phyloP scores from a whole-genome alignment of 768 basidiomycete species.

The Peribolospora baueri region DNA sequence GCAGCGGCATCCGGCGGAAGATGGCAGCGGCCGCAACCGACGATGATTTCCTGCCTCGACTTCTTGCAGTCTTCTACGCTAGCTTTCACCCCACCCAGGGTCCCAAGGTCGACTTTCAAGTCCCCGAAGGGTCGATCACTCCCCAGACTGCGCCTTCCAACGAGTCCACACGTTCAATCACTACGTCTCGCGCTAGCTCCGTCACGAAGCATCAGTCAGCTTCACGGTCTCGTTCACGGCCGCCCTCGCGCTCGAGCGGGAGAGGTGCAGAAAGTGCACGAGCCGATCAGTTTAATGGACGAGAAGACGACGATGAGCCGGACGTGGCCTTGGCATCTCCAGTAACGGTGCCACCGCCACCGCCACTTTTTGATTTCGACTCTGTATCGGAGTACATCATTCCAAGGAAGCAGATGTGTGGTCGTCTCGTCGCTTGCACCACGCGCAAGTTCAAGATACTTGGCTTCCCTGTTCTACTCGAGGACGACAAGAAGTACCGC shows the following conservation, averaged over 20 bases:
- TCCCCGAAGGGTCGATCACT: conserved; percentile 71
- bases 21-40: no score
- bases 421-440: conserved; percentile 64
- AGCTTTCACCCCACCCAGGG: conserved; percentile 68
- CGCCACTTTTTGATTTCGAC: conserved; percentile 53
- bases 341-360: conserved; percentile 8
- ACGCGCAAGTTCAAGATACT: conserved; percentile 62
- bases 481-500: conserved; percentile 16
- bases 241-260: neutral
- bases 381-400: conserved; percentile 87
- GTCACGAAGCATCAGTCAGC: neutral
- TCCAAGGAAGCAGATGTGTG: conserved; percentile 60
- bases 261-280: no score
- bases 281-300: neutral
- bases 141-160: conserved; percentile 11
- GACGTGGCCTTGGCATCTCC: conserved; percentile 3
- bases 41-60: conserved; percentile 34
- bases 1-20: no score
- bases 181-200: neutral
- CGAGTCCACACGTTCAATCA: neutral
- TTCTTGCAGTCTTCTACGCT: conserved; percentile 64
- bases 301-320: neutral
- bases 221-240: neutral
- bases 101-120: conserved; percentile 74
- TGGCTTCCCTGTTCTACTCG: conserved; percentile 64